A percentile compares a stretch with the other conserved stretches of the same genome.
Evolutionary conservation across 768 basidiomycete genomes (phyloP).

Genomic region (Mycena amicta): DNA sequence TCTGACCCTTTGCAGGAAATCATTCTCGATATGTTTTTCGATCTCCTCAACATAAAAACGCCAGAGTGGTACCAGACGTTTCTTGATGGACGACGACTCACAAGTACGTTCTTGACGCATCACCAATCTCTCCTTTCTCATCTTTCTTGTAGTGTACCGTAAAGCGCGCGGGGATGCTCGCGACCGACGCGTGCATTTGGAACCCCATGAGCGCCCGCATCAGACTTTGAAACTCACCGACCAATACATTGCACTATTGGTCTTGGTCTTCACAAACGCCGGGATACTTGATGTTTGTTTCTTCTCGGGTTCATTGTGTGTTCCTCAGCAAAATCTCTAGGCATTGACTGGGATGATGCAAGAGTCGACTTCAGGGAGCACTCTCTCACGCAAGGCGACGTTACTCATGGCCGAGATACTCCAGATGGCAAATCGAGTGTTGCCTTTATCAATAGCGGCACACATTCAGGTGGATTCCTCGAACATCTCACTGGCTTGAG

Average conservation of each 20-base stretch:
- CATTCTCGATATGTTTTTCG: constrained; percentile 92
- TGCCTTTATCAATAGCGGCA: constrained; percentile 82
- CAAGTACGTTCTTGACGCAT: constrained; percentile 67
- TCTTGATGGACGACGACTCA: constrained; percentile 84
- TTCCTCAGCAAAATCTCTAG: constrained; percentile 41
- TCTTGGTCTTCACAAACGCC: constrained; percentile 82
- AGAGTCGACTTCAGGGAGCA: constrained; percentile 72
- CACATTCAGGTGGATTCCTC: constrained; percentile 66
- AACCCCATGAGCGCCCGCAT: constrained; percentile 48
- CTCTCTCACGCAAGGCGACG: constrained; percentile 86
- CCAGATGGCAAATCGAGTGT: constrained; percentile 81
- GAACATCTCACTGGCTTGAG: neutral
- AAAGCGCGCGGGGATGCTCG: constrained; percentile 45
- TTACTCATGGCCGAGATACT: constrained; percentile 90
- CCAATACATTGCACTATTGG: constrained; percentile 86
- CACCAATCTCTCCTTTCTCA: too few relatives aligned
- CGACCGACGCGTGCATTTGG: constrained; percentile 35
- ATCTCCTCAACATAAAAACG: constrained; percentile 86
- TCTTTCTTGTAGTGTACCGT: constrained; percentile 54
- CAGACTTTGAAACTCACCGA: constrained; percentile 82
- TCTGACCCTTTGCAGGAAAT: constrained; percentile 64
- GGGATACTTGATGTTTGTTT: constrained; percentile 81
- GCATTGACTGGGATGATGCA: constrained; percentile 85
- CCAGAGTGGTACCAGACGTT: constrained; percentile 94
- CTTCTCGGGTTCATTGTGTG: neutral